phyloP scores from a whole-genome alignment of 305 asterid genomes.

The Fraxinus velutina region DNA sequence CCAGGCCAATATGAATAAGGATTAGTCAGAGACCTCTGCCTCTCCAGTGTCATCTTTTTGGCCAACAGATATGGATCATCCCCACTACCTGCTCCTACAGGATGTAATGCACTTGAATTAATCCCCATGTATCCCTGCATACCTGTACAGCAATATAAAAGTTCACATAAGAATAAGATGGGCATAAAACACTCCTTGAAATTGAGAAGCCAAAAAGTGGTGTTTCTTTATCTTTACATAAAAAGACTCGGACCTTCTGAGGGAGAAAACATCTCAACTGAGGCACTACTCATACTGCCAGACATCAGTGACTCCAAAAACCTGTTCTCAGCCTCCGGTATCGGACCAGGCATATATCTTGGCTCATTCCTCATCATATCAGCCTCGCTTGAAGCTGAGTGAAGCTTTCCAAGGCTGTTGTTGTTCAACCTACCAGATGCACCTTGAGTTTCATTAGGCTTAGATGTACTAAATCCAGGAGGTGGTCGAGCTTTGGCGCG shows the following conservation, averaged over 20 bases:
- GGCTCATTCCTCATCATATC: conserved; percentile 42
- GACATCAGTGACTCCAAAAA: conserved; percentile 73
- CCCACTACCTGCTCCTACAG: conserved; percentile 35
- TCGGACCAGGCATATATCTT: conserved; percentile 37
- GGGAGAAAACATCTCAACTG: conserved; percentile 44
- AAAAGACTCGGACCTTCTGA: conserved; percentile 55
- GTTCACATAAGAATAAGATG: conserved; percentile 15
- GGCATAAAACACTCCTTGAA: neutral
- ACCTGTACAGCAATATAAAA: conserved; percentile 40
- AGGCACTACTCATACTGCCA: conserved; percentile 38
- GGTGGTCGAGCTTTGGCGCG: conserved; percentile 84
- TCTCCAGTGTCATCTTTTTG: conserved; percentile 51
- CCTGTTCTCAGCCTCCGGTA: conserved; percentile 63
- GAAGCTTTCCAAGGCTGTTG: conserved; percentile 38
- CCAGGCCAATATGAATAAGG: conserved; percentile 60
- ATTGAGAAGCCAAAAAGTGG: neutral
- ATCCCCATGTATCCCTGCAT: conserved; percentile 46
- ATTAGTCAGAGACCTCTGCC: conserved; percentile 56
- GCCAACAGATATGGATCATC: conserved; percentile 34
- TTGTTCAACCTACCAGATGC: conserved; percentile 33
- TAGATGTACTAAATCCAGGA: conserved; percentile 71
- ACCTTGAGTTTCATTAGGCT: conserved; percentile 50
- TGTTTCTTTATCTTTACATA: neutral
- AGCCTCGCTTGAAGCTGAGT: conserved; percentile 38
- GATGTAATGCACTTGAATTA: conserved; percentile 35